Conservation (phyloP, 768 basidiomycete species). For the Podaxis sp. region DNA sequence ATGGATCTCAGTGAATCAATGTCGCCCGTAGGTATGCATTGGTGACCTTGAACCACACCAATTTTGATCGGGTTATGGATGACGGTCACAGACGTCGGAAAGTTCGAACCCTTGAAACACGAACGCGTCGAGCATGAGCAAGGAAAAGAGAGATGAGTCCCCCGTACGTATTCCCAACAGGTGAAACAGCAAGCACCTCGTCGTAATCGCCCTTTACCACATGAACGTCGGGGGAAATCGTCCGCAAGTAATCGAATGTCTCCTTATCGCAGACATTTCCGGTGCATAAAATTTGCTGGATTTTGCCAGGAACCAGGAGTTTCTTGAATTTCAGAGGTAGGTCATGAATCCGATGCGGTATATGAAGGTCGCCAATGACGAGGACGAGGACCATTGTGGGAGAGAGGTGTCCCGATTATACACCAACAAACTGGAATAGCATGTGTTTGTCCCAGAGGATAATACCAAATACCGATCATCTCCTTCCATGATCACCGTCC, state of each 20-base stretch:
- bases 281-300: constrained; percentile 95
- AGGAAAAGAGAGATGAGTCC: not conserved
- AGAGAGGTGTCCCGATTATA: not conserved
- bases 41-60: constrained; percentile 92
- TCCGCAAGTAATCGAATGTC: constrained; percentile 93
- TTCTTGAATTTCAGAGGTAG: constrained; percentile 97
- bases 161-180: not conserved
- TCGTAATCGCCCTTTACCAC: constrained; percentile 95
- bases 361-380: constrained; percentile 95
- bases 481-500: not conserved
- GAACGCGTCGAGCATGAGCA: constrained; percentile 32
- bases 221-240: constrained; percentile 89
- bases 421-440: not conserved
- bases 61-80: constrained; percentile 84
- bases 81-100: constrained; percentile 79
- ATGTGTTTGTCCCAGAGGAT: not conserved
- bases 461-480: not conserved
- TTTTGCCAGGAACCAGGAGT: constrained; percentile 92
- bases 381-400: constrained; percentile 84
- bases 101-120: constrained; percentile 33
- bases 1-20: constrained; percentile 84
- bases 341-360: constrained; percentile 86
- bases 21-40: constrained; percentile 89
- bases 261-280: constrained; percentile 98
- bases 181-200: constrained; percentile 49